A percentile compares a stretch with the other conserved stretches of the same genome.
phyloP scores from a whole-genome alignment of 1,284 basidiomycete species.

The Moesziomyces sp. region DNA sequence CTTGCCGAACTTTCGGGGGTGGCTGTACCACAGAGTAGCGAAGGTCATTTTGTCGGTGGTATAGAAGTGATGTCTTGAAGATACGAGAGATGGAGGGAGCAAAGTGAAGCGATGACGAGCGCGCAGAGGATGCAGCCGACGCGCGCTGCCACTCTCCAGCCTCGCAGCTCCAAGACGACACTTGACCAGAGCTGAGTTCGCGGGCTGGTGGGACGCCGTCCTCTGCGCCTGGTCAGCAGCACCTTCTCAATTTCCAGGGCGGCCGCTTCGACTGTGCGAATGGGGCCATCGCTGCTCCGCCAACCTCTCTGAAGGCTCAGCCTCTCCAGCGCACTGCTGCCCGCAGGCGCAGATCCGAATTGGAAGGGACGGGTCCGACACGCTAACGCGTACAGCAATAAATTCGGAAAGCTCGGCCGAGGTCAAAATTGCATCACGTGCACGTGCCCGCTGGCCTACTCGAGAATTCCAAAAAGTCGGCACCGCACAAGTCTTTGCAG shows the following conservation, averaged over 20 bases:
- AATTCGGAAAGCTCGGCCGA: slow-evolving; percentile 7
- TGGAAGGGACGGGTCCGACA: neutral
- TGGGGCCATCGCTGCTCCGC: too few relatives aligned
- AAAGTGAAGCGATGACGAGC: slow-evolving; percentile 27
- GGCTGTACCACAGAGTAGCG: slow-evolving; percentile 64
- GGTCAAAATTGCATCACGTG: slow-evolving; percentile 3
- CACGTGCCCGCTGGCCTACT: neutral
- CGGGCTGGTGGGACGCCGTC: too few relatives aligned
- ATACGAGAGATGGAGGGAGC: slow-evolving; percentile 43
- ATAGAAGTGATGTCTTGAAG: slow-evolving; percentile 39
- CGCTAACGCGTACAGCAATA: neutral
- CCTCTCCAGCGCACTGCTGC: too few relatives aligned
- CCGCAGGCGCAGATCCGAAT: too few relatives aligned
- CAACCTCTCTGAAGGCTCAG: too few relatives aligned
- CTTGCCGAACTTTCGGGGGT: slow-evolving; percentile 65
- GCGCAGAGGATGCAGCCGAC: slow-evolving; percentile 13
- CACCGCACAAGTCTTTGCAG: slow-evolving; percentile 17
- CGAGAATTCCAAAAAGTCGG: neutral
- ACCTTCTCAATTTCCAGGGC: neutral
- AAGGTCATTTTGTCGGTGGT: slow-evolving; percentile 64
- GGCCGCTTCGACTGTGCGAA: too few relatives aligned
- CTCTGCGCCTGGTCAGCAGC: too few relatives aligned
- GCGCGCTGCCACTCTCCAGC: slow-evolving; percentile 2
- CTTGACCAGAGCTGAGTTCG: too few relatives aligned
- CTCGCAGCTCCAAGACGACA: neutral